Evolutionary conservation across 768 basidiomycete genomes (phyloP).

Genomic region (Candolleomyces aberdarensis): DNA sequence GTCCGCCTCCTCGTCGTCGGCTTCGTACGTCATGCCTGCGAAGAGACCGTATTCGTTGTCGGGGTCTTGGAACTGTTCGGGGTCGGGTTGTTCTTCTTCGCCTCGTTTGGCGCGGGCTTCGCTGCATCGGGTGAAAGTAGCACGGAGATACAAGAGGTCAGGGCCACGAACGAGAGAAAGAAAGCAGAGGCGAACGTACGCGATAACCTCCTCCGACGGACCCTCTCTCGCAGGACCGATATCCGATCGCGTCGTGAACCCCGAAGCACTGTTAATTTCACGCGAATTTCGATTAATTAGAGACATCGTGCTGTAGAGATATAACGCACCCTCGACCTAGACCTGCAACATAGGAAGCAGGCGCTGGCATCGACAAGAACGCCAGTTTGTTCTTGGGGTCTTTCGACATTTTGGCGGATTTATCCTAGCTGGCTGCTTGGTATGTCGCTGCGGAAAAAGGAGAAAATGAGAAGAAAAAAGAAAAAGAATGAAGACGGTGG

Average conservation of each 20-base stretch:
- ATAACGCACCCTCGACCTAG: constrained; percentile 85
- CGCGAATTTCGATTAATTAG: not conserved
- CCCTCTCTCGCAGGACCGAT: constrained; percentile 97
- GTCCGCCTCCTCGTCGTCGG: constrained; percentile 97
- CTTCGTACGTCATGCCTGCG: constrained; percentile 93
- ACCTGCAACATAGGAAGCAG: constrained; percentile 97
- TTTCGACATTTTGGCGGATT: constrained; percentile 15
- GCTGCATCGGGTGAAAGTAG: constrained; percentile 30
- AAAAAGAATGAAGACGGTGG: too few species aligned
- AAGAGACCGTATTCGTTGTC: constrained; percentile 97
- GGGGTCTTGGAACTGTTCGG: constrained; percentile 93
- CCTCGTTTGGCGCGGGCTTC: constrained; percentile 85
- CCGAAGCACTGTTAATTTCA: constrained; percentile 66
- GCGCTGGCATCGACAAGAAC: constrained; percentile 89
- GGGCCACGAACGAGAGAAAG: too few species aligned
- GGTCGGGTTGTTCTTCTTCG: constrained; percentile 85
- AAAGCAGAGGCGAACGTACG: constrained; percentile 49
- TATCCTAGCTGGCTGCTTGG: too few species aligned
- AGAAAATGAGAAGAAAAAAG: too few species aligned
- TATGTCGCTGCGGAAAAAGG: too few species aligned
- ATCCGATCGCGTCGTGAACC: constrained; percentile 97
- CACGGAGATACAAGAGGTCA: too few species aligned
- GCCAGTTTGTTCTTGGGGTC: constrained; percentile 76
- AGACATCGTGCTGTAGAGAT: too few species aligned
- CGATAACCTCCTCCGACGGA: constrained; percentile 86